A percentile compares a stretch with the other conserved stretches of the same genome.
These are phyloP conservation scores for Vitis vinifera DNA, from an alignment of 164 flowering plant species.

Conservation along the genomic window ASM3070453v1 NC_081822.1:9645501-9646000, in stretches of 20 bases:
- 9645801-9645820: neutral
- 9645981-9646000: conserved; percentile 96
- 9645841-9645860: too few species aligned
- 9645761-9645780: neutral
- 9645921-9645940: too few species aligned
- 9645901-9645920: too few species aligned
- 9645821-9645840: too few species aligned
- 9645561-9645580: conserved; percentile 94
- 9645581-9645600: conserved; percentile 99
- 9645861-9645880: too few species aligned
- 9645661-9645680: neutral
- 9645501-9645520: conserved; percentile 93
- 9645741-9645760: too few species aligned
- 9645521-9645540: conserved; percentile 97
- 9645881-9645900: too few species aligned
- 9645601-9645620: conserved; percentile 37
- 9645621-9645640: neutral
- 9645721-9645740: too few species aligned
- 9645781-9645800: too few species aligned
- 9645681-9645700: too few species aligned
- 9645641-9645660: neutral
- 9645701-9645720: too few species aligned
- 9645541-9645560: conserved; percentile 99
- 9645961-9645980: conserved; percentile 82
- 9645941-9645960: too few species aligned